Conservation (phyloP, 2,329 filamentous ascomycete species). For the Microsporum canis region DNA sequence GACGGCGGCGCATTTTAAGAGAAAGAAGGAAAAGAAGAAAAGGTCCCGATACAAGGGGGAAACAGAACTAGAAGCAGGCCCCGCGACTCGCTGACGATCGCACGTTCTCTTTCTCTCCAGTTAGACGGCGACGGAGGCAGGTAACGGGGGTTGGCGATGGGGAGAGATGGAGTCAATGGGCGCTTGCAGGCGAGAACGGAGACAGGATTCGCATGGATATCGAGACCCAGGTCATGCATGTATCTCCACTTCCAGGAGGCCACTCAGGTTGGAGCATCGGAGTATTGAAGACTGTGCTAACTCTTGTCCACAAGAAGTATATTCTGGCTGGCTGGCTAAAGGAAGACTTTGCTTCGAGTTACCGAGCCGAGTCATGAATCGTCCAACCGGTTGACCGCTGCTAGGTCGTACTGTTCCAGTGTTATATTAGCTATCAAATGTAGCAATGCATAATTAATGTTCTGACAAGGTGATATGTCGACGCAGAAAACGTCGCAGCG, state of each 20-base stretch:
- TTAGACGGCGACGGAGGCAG: background rate
- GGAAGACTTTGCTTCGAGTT: background rate
- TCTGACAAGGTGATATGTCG: background rate
- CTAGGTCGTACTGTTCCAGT: background rate
- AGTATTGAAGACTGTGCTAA: background rate
- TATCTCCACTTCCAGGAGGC: background rate
- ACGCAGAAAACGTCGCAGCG: background rate
- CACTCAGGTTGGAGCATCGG: background rate
- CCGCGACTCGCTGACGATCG: background rate
- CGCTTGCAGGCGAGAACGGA: slow-evolving; percentile 1
- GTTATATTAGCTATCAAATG: background rate
- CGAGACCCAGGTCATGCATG: background rate
- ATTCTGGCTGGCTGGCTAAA: background rate
- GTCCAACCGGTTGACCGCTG: background rate
- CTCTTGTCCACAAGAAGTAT: background rate
- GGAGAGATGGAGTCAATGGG: background rate
- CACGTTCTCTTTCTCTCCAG: background rate
- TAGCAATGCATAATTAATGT: background rate
- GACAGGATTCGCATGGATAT: slow-evolving; percentile 4
- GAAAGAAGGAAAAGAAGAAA: background rate
- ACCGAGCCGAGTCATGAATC: background rate
- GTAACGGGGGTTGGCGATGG: background rate
- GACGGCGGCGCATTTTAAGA: background rate
- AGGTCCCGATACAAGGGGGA: background rate
- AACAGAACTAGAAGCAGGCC: background rate